Base-by-base conservation (phyloP, 805 yeast genomes). In the Candida methanosorbosa region DNA sequence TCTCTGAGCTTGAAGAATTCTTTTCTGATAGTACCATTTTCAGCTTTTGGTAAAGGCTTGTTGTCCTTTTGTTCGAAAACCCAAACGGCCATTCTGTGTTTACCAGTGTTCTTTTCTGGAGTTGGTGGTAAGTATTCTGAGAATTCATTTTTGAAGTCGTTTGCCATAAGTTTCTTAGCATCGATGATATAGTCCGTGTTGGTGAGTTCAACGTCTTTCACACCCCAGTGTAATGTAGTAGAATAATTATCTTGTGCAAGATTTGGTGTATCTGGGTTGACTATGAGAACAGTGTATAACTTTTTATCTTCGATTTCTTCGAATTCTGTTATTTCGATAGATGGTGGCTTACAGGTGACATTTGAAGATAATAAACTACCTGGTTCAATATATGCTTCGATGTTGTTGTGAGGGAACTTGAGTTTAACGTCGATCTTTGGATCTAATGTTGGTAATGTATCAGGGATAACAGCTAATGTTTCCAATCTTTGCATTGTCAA, bases 251-350 rank as follows among this genome's bases (percentile, higher is more conserved):
- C 88, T 27, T 60, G 66, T 30, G 57, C 68, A 36, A 84, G 48
- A 50, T 87, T 87, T 13, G 97, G 96, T 30, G 78, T 75, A 58
- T 92, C 98, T 14, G 97, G 96, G 55, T 90, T 88, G 19, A 92
- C 92, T 32, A 92, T 60, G 30, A 90, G 54, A 8, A 88, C 68
- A 0, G 97, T 75, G 61, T 86, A 92, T 36, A 74, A 61, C n/a
- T n/a, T n/a, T 39, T 75, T 75, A 9, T 66, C 54, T n/a, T 45
- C 50, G 5, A 65, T 60, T 19, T 64, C 61, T 29, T 59, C 85
- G 49, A 75, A 88, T 52, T 84, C 92, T 46, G 80, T 80, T 32
- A 90, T 67, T 52, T 75, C 70, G 37, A 90, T 63, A 17, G 75
- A 68, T n/a, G 97, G 97, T 12, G 86, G 82, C 44, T 74, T 72